phyloP scores from a whole-genome alignment of 225 moss, liverwort and hornwort genomes.

The Physcomitrium patens region DNA sequence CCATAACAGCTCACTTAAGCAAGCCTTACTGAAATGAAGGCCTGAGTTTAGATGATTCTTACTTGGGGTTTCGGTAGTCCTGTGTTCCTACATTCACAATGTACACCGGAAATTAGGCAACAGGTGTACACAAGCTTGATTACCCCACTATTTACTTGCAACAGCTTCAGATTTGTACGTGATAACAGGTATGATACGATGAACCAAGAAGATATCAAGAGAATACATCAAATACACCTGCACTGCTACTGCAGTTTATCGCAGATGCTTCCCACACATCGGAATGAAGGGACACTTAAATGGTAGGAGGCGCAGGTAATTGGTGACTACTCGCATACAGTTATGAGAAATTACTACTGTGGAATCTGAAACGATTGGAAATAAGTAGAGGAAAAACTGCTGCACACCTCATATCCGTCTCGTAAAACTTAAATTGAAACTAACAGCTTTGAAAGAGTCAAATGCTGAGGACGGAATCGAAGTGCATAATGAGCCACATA shows the following conservation, averaged over 20 bases:
- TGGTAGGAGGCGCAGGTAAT: not conserved
- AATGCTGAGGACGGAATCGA: not conserved
- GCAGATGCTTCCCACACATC: not conserved
- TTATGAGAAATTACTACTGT: not conserved
- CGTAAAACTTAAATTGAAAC: not conserved
- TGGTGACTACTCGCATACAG: not conserved
- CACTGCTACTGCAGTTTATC: not conserved
- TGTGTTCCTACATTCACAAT: conserved; percentile 39
- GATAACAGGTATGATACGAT: not conserved
- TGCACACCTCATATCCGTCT: not conserved
- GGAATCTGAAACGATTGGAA: conserved; percentile 2
- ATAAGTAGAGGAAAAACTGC: not conserved
- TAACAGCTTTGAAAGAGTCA: not conserved
- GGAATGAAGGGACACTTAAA: not conserved
- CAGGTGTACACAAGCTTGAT: conserved; percentile 1
- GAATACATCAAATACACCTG: not conserved
- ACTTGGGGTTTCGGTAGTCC: conserved; percentile 57
- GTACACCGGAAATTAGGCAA: conserved; percentile 18
- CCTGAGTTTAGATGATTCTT: conserved; percentile 52
- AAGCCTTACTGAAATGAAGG: conserved; percentile 50
- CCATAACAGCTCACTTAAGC: conserved; percentile 17
- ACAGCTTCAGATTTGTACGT: not conserved
- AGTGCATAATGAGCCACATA: conserved; percentile 15
- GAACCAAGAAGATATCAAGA: conserved; percentile 11
- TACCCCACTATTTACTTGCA: not conserved